Evolutionary conservation across 1,284 basidiomycete genomes (phyloP), one percentile per base, ranked within the genome.

Genomic region (Trichosporon ovoides): DNA sequence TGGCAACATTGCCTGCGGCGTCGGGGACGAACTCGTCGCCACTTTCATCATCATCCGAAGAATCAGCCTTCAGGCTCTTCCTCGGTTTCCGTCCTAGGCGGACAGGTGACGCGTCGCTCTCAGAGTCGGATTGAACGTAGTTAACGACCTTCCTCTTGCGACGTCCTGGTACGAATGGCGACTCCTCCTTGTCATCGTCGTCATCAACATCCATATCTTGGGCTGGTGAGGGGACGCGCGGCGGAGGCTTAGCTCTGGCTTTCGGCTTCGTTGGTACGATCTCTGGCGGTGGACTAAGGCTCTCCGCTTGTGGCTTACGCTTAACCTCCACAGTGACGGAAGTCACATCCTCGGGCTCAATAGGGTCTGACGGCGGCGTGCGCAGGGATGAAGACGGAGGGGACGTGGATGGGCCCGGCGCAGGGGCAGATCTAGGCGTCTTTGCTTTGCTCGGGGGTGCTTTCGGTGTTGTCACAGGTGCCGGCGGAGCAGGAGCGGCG

Each of bases 141-240:
- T 48, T 48, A 28, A 74, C 61, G 18, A 74, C 67, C 58, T 75
- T 77, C 22, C 77, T 65, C 61, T 79, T 79, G 11, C 65, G 65
- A 19, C 71, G 53, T 19, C 74, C 68, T 9, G 57, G 31, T 7
- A 66, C 52, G 18, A 68, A 56, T 0, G 70, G 67, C 18, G 68
- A 68, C 16, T 66, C 68, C 22, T n/a, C n/a, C n/a, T n/a, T n/a
- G n/a, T n/a, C n/a, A n/a, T 61, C 62, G 6, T 55, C 67, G n/a
- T 61, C 68, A 40, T 66, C 65, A 14, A 67, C 60, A 55, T n/a
- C 59, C 11, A 59, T 57, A 7, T 64, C 61, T 3, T n/a, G n/a
- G n/a, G 34, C 18, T 6, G 50, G 31, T 5, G 20, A 16, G 34
- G 31, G 24, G 9, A 14, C 11, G 0, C 49, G 35, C 10, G 55